These are phyloP conservation scores for Sicyos edulis DNA, from an alignment of 306 rosid genomes.

Conservation along the genomic window DNA sequence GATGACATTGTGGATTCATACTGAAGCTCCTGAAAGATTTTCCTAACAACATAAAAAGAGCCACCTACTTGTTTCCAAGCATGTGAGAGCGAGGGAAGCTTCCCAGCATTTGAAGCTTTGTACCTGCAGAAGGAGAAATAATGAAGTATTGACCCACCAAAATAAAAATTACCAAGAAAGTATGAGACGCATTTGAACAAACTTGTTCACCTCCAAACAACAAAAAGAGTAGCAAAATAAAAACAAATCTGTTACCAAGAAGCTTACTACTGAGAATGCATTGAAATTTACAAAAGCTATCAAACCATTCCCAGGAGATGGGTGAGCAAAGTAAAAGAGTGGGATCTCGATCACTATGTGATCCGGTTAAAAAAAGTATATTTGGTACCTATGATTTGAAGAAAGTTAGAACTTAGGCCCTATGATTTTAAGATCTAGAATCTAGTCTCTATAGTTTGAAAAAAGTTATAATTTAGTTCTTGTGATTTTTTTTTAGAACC, in stretches of 20 bases:
- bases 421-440: too few relatives aligned
- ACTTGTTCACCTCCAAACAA: constrained; percentile 6
- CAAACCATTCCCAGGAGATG: too few relatives aligned
- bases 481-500: too few relatives aligned
- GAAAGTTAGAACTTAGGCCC: too few relatives aligned
- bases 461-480: too few relatives aligned
- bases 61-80: constrained; percentile 21
- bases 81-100: constrained; percentile 4
- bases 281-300: too few relatives aligned
- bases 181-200: background rate
- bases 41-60: constrained; percentile 20
- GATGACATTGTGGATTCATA: background rate
- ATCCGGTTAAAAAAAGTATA: too few relatives aligned
- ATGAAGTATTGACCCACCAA: background rate
- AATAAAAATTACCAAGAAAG: background rate
- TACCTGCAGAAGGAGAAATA: constrained; percentile 15
- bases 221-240: background rate
- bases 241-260: background rate
- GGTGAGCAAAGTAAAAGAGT: too few relatives aligned
- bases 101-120: constrained; percentile 11
- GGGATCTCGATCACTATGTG: too few relatives aligned
- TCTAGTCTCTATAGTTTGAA: too few relatives aligned
- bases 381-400: too few relatives aligned
- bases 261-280: background rate
- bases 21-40: constrained; percentile 21